Evolutionary conservation across 2,329 filamentous ascomycete genomes (phyloP).

Genomic region (Sarocladium oryzae): DNA sequence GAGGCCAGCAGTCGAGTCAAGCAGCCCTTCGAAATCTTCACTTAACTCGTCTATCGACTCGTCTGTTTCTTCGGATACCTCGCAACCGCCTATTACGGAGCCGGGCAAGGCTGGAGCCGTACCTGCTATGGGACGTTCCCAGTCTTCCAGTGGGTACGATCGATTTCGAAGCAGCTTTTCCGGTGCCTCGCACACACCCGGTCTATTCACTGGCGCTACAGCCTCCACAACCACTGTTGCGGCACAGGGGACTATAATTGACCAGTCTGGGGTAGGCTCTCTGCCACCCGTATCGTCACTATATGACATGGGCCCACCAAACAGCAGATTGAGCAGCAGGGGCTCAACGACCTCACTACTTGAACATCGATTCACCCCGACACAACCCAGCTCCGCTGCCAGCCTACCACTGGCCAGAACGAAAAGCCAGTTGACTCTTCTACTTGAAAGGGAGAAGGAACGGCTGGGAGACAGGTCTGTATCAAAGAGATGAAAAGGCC

Average conservation of each 20-base stretch:
- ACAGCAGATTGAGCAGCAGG: conserved; percentile 10
- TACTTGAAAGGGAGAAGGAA: conserved; percentile 47
- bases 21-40: background rate
- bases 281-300: conserved; percentile 21
- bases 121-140: conserved; percentile 24
- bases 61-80: background rate
- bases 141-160: conserved; percentile 24
- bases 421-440: conserved; percentile 53
- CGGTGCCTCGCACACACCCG: conserved; percentile 12
- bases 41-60: no score
- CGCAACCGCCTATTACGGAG: background rate
- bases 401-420: conserved; percentile 47
- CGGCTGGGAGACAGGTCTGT: conserved; percentile 18
- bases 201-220: conserved; percentile 28
- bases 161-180: conserved; percentile 14
- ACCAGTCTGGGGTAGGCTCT: conserved; percentile 27
- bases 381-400: conserved; percentile 38
- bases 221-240: conserved; percentile 35
- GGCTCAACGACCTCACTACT: conserved; percentile 20
- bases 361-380: conserved; percentile 40
- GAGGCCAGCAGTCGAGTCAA: conserved; percentile 3
- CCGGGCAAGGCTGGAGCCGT: no score
- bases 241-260: conserved; percentile 37
- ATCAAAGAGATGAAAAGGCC: conserved; percentile 19
- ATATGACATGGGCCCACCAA: conserved; percentile 10